A percentile compares a stretch with the other conserved stretches of the same genome.
These are phyloP conservation scores for Eutreptiella sp. DNA, from an alignment of 208 protist genomes.

Conservation along the genomic window DNA sequence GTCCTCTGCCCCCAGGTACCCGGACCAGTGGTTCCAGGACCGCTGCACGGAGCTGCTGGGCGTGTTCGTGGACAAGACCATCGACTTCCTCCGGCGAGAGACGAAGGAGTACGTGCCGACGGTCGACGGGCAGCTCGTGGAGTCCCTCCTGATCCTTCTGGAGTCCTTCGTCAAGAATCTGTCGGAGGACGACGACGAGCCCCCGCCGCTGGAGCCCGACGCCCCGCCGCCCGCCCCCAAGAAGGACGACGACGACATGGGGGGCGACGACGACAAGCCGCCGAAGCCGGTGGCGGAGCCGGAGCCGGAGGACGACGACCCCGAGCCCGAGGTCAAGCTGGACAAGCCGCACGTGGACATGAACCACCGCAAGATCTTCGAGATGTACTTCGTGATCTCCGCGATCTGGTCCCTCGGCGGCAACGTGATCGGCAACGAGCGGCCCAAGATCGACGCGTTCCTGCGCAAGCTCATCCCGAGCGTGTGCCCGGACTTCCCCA, in stretches of 20 bases:
- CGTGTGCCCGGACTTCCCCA: slow-evolving; percentile 30
- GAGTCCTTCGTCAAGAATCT: slow-evolving; percentile 29
- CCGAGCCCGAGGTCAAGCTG: background rate
- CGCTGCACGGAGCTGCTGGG: slow-evolving; percentile 17
- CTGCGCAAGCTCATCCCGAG: slow-evolving; percentile 31
- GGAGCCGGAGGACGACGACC: background rate
- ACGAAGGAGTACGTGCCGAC: slow-evolving; percentile 34
- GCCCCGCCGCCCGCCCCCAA: slow-evolving; percentile 5
- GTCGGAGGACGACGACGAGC: slow-evolving; percentile 10
- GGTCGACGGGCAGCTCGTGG: slow-evolving; percentile 33
- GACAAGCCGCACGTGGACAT: background rate
- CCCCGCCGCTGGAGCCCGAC: background rate
- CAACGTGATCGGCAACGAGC: slow-evolving; percentile 36
- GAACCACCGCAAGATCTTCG: slow-evolving; percentile 12
- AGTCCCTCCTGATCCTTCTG: slow-evolving; percentile 36
- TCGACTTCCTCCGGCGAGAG: slow-evolving; percentile 33
- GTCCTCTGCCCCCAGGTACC: too few relatives aligned
- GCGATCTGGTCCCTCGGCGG: slow-evolving; percentile 67
- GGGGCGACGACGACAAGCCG: background rate
- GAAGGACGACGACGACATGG: slow-evolving; percentile 1
- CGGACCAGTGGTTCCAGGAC: slow-evolving; percentile 2
- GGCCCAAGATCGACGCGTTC: slow-evolving; percentile 44
- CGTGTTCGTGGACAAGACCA: slow-evolving; percentile 8
- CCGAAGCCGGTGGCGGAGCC: background rate
- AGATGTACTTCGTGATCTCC: slow-evolving; percentile 43